A percentile compares a stretch with the other conserved stretches of the same genome.
These are phyloP conservation scores for Botrytis tulipae DNA, from an alignment of 2,329 filamentous ascomycete species.

Conservation along the genomic window DNA sequence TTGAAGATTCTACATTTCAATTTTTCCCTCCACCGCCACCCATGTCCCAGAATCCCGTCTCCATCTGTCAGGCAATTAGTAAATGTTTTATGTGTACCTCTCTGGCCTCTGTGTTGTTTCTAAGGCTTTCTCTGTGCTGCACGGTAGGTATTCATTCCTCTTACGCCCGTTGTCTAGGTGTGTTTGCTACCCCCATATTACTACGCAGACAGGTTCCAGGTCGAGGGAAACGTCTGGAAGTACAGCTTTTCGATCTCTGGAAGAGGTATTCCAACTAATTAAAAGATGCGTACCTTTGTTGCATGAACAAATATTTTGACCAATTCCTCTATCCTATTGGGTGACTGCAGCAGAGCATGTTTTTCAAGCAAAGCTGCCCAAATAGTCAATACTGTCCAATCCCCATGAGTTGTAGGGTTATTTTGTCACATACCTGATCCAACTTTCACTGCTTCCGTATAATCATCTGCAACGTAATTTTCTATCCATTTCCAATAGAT, in stretches of 20 bases:
- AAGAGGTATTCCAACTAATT: not conserved
- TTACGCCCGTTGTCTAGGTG: not conserved
- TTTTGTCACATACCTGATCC: slow-evolving; percentile 58
- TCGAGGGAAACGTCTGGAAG: not conserved
- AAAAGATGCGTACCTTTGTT: slow-evolving; percentile 63
- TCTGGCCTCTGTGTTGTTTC: not conserved
- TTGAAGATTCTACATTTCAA: not conserved
- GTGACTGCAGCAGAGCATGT: slow-evolving; percentile 70
- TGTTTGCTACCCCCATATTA: not conserved
- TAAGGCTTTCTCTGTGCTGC: not conserved
- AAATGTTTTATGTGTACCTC: not conserved
- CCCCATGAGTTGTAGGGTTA: not conserved
- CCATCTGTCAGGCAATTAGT: slow-evolving; percentile 52
- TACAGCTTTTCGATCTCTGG: not conserved
- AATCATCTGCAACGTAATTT: slow-evolving; percentile 82
- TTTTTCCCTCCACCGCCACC: slow-evolving; percentile 38
- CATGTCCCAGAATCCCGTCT: slow-evolving; percentile 76
- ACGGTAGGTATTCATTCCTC: not conserved
- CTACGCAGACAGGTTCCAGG: not conserved
- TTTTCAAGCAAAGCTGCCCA: slow-evolving; percentile 68
- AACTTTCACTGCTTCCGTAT: slow-evolving; percentile 65
- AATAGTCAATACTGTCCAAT: slow-evolving; percentile 1
- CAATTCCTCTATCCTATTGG: slow-evolving; percentile 74
- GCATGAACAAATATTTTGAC: slow-evolving; percentile 82
- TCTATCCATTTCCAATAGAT: slow-evolving; percentile 88